Conservation (phyloP, 306 rosid species). For the Ormosia emarginata region DNA sequence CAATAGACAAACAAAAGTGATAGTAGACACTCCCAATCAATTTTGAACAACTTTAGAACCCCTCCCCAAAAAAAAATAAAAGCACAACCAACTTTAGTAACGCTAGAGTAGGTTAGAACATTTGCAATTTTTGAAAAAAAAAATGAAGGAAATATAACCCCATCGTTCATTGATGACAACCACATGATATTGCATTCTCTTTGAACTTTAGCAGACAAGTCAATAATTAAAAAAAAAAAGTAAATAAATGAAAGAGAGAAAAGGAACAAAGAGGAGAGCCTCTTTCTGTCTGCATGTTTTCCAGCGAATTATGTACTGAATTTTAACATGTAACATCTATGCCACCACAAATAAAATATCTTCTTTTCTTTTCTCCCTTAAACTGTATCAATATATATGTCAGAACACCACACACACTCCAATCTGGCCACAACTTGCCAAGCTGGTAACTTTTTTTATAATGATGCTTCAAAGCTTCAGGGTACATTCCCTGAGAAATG, state of each 20-base stretch:
- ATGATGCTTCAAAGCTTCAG: constrained; percentile 23
- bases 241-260: neutral
- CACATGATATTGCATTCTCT: constrained; percentile 22
- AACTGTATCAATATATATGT: neutral
- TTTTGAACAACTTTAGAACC: neutral
- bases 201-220: constrained; percentile 1
- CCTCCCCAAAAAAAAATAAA: neutral
- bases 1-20: too few species aligned
- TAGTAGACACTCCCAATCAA: neutral
- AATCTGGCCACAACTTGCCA: constrained; percentile 8
- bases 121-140: neutral
- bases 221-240: neutral
- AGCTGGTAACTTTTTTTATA: constrained; percentile 9
- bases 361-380: neutral
- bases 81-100: neutral
- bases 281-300: constrained; percentile 2
- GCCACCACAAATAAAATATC: constrained; percentile 13
- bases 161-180: neutral
- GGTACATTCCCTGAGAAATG: constrained; percentile 1
- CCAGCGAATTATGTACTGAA: neutral
- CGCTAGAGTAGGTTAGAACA: neutral
- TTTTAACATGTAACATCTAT: neutral
- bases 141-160: neutral
- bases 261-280: neutral
- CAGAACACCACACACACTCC: constrained; percentile 25